These are phyloP conservation scores for Ophiorrhiza pumila DNA, from an alignment of 257 asterid species.

Conservation along the genomic window DNA sequence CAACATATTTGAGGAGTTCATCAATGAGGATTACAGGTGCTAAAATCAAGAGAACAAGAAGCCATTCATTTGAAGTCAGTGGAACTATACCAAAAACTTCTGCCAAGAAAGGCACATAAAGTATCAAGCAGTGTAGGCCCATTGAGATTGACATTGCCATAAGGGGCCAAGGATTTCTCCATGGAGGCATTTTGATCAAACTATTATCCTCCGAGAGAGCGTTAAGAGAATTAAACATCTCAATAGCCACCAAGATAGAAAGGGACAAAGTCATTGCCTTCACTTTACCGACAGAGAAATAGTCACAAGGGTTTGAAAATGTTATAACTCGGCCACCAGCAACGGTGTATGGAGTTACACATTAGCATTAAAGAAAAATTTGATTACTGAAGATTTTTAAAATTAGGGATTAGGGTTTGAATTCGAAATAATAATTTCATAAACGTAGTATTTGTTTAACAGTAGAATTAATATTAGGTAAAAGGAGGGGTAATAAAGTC, in stretches of 20 bases:
- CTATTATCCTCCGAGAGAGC: slow-evolving; percentile 88
- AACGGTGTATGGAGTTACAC: slow-evolving; percentile 62
- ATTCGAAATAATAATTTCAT: too few relatives aligned
- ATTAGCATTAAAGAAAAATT: too few relatives aligned
- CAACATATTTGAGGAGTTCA: slow-evolving; percentile 66
- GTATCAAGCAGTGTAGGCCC: slow-evolving; percentile 60
- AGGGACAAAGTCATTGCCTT: slow-evolving; percentile 82
- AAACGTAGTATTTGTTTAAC: too few relatives aligned
- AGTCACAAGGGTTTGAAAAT: slow-evolving; percentile 67
- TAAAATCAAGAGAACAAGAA: slow-evolving; percentile 55
- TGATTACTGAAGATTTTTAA: too few relatives aligned
- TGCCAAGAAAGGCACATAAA: slow-evolving; percentile 65
- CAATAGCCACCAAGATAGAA: slow-evolving; percentile 75
- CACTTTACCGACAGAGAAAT: slow-evolving; percentile 64
- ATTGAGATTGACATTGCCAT: slow-evolving; percentile 63
- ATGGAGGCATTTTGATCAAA: slow-evolving; percentile 76
- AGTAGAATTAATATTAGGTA: too few relatives aligned
- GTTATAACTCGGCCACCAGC: slow-evolving; percentile 42
- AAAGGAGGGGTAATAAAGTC: too few relatives aligned
- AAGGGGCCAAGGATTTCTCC: slow-evolving; percentile 82
- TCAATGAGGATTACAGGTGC: slow-evolving; percentile 69
- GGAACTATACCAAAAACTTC: slow-evolving; percentile 72
- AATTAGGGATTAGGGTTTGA: too few relatives aligned
- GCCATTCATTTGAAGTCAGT: slow-evolving; percentile 60
- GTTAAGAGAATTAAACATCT: slow-evolving; percentile 80